These are phyloP conservation scores for Cryptosporidium meleagridis DNA, from an alignment of 169 alveolate species.

Conservation along the genomic window DNA sequence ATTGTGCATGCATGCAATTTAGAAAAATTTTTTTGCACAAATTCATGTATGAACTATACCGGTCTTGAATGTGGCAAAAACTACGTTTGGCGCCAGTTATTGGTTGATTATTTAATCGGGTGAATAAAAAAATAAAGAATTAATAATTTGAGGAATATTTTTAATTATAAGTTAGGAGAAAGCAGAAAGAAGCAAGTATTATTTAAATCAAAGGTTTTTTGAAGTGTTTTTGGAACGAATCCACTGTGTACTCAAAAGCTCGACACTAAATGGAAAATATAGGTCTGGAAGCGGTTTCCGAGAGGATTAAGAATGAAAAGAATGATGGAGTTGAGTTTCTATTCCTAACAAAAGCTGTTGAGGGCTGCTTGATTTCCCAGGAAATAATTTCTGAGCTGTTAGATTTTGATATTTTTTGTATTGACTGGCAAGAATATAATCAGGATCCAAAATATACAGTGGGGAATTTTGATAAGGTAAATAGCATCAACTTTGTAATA, in stretches of 20 bases:
- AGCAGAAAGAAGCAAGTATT: background rate
- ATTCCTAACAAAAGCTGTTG: slow-evolving; percentile 3
- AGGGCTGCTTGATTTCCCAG: slow-evolving; percentile 8
- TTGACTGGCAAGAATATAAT: slow-evolving; percentile 15
- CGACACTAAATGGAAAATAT: background rate
- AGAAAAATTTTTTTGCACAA: background rate
- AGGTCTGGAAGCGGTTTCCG: background rate
- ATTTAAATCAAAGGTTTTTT: background rate
- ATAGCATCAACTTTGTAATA: slow-evolving; percentile 26
- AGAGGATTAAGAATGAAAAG: background rate
- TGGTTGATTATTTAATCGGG: background rate
- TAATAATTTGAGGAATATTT: background rate
- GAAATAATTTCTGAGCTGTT: slow-evolving; percentile 7
- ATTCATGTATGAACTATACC: slow-evolving; percentile 4
- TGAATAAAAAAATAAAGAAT: background rate
- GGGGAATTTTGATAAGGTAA: slow-evolving; percentile 1
- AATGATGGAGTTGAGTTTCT: slow-evolving; percentile 9
- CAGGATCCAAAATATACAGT: background rate
- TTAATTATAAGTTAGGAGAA: background rate
- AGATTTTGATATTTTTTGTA: slow-evolving; percentile 16
- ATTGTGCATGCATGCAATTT: background rate
- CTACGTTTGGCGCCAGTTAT: background rate
- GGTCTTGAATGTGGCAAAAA: slow-evolving; percentile 8
- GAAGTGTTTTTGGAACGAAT: background rate
- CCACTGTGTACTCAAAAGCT: background rate